Evolutionary conservation across 2,329 filamentous ascomycete species (phyloP).

Genomic region (Dichotomopilus funicola): DNA sequence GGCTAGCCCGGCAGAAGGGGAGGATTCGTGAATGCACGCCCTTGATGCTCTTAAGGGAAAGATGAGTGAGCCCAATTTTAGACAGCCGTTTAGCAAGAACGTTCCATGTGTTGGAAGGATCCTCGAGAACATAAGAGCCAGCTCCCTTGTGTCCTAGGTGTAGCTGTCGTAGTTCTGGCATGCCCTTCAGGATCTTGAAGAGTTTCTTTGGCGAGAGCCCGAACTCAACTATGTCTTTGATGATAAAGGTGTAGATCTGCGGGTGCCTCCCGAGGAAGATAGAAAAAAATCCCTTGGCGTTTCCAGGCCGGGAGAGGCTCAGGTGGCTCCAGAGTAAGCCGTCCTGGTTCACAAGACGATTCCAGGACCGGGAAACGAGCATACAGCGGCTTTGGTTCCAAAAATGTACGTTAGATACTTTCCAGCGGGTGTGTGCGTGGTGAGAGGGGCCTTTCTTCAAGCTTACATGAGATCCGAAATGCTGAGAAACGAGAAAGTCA

Average conservation of each 20-base stretch:
- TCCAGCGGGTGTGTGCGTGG: too few relatives aligned
- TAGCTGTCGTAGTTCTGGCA: conserved; percentile 16
- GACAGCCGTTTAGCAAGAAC: neutral
- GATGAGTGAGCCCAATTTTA: conserved; percentile 6
- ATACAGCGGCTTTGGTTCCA: conserved; percentile 10
- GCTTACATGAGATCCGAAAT: conserved; percentile 11
- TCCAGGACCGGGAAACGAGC: conserved; percentile 20
- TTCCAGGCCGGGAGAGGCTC: conserved; percentile 7
- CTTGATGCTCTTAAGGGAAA: neutral
- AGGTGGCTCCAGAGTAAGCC: conserved; percentile 14
- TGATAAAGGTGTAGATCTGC: conserved; percentile 10
- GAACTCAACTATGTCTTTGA: conserved; percentile 14
- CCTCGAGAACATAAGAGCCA: too few relatives aligned
- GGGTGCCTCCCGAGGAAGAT: conserved; percentile 16
- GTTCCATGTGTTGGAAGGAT: too few relatives aligned
- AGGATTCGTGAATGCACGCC: neutral
- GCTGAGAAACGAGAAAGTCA: conserved; percentile 18
- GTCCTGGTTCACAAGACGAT: conserved; percentile 7
- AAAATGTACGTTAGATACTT: too few relatives aligned
- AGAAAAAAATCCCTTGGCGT: conserved; percentile 9
- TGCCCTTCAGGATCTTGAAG: conserved; percentile 3
- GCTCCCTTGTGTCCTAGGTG: conserved; percentile 3
- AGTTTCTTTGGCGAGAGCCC: conserved; percentile 9
- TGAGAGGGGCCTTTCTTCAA: neutral
- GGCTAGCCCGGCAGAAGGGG: neutral